Evolutionary conservation across 2,329 filamentous ascomycete species (phyloP).

Genomic region (Botryotinia convoluta): DNA sequence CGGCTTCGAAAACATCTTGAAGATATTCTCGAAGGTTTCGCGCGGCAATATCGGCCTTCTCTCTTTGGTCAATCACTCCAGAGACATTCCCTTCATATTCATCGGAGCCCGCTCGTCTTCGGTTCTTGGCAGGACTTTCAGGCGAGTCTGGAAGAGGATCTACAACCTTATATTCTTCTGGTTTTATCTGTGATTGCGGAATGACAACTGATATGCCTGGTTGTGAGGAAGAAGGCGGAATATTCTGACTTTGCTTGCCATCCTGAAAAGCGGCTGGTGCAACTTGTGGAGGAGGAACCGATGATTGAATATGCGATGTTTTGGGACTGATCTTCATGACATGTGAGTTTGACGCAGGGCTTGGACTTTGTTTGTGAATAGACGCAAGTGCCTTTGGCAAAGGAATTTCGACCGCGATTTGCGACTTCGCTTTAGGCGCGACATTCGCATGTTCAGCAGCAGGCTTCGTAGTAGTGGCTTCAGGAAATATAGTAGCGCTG

Average conservation of each 20-base stretch:
- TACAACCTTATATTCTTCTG: slow-evolving; percentile 34
- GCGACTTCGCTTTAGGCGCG: slow-evolving; percentile 41
- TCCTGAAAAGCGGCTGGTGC: not conserved
- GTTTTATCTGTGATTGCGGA: slow-evolving; percentile 31
- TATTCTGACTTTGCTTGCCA: not conserved
- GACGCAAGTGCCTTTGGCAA: not conserved
- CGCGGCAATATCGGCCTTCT: slow-evolving; percentile 74
- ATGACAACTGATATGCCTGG: slow-evolving; percentile 33
- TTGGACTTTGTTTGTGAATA: not conserved
- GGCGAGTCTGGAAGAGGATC: slow-evolving; percentile 35
- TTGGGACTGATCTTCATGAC: not conserved
- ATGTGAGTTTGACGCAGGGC: not conserved
- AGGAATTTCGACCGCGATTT: slow-evolving; percentile 34
- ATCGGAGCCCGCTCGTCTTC: slow-evolving; percentile 50
- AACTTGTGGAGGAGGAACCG: not conserved
- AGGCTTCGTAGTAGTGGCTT: slow-evolving; percentile 17
- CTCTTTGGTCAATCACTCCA: slow-evolving; percentile 71
- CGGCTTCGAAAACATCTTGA: slow-evolving; percentile 71
- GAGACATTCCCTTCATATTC: slow-evolving; percentile 57
- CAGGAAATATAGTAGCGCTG: slow-evolving; percentile 15
- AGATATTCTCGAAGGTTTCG: slow-evolving; percentile 68
- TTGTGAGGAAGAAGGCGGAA: slow-evolving; percentile 19
- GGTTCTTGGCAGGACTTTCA: slow-evolving; percentile 42
- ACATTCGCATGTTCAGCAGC: slow-evolving; percentile 22
- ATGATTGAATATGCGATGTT: not conserved